Percentiles rank a stretch among this genome's conserved stretches.
Evolutionary conservation across 2,329 filamentous ascomycete species (phyloP).

Genomic region (Sporothrix protearum): DNA sequence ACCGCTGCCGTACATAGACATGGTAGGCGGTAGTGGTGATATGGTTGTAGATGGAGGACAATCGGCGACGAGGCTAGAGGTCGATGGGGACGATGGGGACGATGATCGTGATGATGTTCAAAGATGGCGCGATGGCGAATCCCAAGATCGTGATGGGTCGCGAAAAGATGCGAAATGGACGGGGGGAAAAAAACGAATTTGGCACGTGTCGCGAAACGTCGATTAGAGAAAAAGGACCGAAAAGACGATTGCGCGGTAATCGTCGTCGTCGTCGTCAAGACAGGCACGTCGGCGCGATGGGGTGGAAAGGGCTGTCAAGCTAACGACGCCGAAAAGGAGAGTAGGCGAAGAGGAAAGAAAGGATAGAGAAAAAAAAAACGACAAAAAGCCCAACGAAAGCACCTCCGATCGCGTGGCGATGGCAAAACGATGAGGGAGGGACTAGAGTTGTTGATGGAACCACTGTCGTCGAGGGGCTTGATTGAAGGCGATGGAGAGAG

Average conservation of each 20-base stretch:
- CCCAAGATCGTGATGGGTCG: background rate
- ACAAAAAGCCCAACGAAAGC: background rate
- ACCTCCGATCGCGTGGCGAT: constrained; percentile 11
- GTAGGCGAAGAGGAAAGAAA: background rate
- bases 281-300: constrained; percentile 1
- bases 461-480: constrained; percentile 12
- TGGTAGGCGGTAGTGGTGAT: constrained; percentile 34
- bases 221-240: background rate
- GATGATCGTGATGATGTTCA: background rate
- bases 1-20: constrained; percentile 76
- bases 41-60: background rate
- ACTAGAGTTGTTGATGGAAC: constrained; percentile 6
- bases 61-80: no score
- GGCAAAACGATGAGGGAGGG: constrained; percentile 11
- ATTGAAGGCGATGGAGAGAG: background rate
- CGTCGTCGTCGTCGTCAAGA: constrained; percentile 14
- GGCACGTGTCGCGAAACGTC: background rate
- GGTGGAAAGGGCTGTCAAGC: background rate
- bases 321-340: background rate
- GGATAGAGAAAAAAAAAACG: background rate
- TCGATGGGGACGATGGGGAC: background rate
- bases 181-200: background rate
- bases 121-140: background rate
- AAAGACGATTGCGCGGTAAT: background rate
- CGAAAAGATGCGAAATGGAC: background rate